phyloP scores from a whole-genome alignment of 768 basidiomycete genomes.

The Rhodotorula kratochvilovae region DNA sequence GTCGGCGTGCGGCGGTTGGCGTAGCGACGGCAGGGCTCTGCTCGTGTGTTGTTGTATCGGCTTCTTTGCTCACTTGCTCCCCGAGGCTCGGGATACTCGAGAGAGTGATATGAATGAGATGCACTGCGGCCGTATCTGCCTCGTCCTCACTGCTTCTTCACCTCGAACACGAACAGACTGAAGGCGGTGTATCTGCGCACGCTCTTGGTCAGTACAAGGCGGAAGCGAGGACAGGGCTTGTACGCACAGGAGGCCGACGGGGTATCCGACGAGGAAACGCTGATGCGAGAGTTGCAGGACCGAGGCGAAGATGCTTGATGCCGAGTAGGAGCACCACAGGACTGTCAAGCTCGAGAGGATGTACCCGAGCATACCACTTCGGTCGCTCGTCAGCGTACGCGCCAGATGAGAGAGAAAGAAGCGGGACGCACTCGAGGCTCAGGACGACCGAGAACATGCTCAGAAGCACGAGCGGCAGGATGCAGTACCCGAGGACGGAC shows the following conservation, averaged over 20 bases:
- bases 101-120: background rate
- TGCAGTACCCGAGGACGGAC: slow-evolving; percentile 92
- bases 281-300: slow-evolving; percentile 95
- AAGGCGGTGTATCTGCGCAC: slow-evolving; percentile 9
- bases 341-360: slow-evolving; percentile 74
- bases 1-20: slow-evolving; percentile 35
- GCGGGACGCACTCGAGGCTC: slow-evolving; percentile 83
- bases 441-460: slow-evolving; percentile 80
- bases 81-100: background rate
- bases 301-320: slow-evolving; percentile 90
- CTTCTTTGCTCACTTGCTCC: background rate
- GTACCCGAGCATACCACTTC: slow-evolving; percentile 80
- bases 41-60: background rate
- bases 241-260: slow-evolving; percentile 66
- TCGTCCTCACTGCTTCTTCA: background rate
- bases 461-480: slow-evolving; percentile 93
- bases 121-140: background rate
- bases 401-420: slow-evolving; percentile 12
- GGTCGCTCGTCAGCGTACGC: background rate
- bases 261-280: slow-evolving; percentile 90
- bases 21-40: background rate
- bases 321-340: slow-evolving; percentile 94
- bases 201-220: background rate
- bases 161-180: slow-evolving; percentile 32
- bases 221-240: background rate